Evolutionary conservation across 331 rosid genomes (phyloP), one percentile per base, ranked within the genome.

Genomic region (Ulmus americana): DNA sequence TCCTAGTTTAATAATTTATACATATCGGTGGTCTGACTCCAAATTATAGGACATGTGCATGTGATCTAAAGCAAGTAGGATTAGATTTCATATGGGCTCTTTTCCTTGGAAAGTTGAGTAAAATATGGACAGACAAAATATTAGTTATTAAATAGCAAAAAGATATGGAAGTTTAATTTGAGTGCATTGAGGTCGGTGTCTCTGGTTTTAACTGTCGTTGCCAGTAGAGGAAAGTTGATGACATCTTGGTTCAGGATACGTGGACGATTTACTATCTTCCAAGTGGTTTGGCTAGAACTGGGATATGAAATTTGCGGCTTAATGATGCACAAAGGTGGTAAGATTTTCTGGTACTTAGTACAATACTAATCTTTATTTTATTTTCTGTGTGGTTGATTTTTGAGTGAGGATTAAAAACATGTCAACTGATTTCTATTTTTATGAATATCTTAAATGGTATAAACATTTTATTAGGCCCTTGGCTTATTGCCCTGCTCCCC

Each of bases 81-180:
- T 77, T 81, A 70, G 80, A 77, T 85, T 83, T 79, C 86, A 80
- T 73, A 85, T 78, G 86, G 70, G 64, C n/a, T 16, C 56, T 67
- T 45, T 58, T 65, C 62, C 54, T 61, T 74, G 64, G 47, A 55
- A 75, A 69, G 28, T 60, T 10, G 41, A 39, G 55, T 68, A 69
- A 18, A 54, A 28, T 63, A 69, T 64, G 73, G 57, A 59, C 4
- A 58, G 13, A 28, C 7, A 28, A 9, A 18, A 35, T 67, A 61
- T 4, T 35, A 65, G 38, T 43, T 6, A 63, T 67, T 28, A 68
- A 53, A 51, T 28, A 10, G 8, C 57, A 8, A 35, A 59, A 13
- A 28, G 62, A 18, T 63, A 63, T 49, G 68, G 60, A 58, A 67
- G 14, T 68, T 55, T 13, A 56, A 47, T 76, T 51, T 52, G 38